Conservation (phyloP, 1,139 yeast genomes). For the Magnusiomyces ingens region DNA sequence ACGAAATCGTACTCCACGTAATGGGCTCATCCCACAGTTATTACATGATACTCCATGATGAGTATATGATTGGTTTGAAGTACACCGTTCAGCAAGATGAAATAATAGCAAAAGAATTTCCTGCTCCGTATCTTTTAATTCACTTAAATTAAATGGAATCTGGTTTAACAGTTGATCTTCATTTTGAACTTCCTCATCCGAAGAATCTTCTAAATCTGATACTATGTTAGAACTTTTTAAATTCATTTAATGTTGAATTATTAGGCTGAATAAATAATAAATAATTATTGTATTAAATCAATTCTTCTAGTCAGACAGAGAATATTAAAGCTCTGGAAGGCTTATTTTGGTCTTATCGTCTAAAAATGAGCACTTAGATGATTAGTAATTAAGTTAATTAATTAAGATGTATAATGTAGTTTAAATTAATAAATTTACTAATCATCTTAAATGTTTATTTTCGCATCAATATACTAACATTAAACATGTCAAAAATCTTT, state of each 20-base stretch:
- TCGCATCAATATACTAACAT: no score
- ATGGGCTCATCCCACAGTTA: conserved; percentile 29
- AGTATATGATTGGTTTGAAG: conserved; percentile 19
- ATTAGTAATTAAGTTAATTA: no score
- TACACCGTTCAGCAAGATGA: conserved; percentile 24
- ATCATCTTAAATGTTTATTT: no score
- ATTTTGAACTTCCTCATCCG: conserved; percentile 8
- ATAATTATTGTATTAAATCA: no score
- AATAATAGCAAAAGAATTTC: conserved; percentile 22
- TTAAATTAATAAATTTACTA: no score
- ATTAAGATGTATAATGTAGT: no score
- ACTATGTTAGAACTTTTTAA: neutral
- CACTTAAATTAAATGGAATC: neutral
- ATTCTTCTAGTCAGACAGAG: neutral
- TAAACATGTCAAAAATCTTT: no score
- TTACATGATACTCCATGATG: conserved; percentile 31
- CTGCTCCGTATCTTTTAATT: conserved; percentile 15
- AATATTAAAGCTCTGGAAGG: neutral
- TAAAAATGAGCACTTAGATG: no score
- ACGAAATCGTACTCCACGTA: conserved; percentile 27
- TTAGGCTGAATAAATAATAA: neutral
- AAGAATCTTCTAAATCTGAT: neutral
- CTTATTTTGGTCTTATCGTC: neutral
- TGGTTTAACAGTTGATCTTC: neutral
- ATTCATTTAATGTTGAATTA: neutral